A percentile compares a stretch with the other conserved stretches of the same genome.
These are phyloP conservation scores for Acanthamoeba castellanii DNA, from an alignment of 208 protist species.

Conservation along the genomic window DNA sequence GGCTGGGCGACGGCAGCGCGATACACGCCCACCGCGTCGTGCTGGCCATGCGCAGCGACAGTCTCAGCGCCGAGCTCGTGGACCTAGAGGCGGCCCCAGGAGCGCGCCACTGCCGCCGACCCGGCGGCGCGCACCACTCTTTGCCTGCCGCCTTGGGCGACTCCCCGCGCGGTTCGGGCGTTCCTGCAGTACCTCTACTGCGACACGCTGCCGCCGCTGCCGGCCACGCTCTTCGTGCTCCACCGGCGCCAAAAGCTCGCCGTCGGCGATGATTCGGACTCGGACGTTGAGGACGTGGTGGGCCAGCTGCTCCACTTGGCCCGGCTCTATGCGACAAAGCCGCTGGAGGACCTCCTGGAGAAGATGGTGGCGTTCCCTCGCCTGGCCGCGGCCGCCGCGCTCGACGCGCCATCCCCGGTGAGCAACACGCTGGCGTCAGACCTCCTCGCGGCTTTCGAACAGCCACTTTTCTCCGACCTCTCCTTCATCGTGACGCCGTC, in stretches of 20 bases:
- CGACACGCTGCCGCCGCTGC: neutral
- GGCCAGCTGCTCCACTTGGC: slow-evolving; percentile 5
- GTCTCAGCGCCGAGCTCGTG: neutral
- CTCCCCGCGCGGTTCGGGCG: neutral
- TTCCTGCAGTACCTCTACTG: neutral
- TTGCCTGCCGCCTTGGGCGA: neutral
- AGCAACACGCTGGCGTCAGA: neutral
- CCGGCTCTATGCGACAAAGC: neutral
- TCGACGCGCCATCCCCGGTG: neutral
- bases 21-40: slow-evolving; percentile 7
- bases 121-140: neutral
- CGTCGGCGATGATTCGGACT: neutral
- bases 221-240: neutral
- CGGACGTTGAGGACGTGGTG: neutral
- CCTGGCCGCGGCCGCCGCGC: neutral
- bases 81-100: neutral
- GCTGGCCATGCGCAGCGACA: slow-evolving; percentile 6
- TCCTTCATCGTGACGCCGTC: neutral
- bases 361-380: neutral
- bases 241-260: neutral
- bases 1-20: neutral
- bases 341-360: neutral
- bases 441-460: neutral
- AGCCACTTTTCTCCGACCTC: slow-evolving; percentile 21
- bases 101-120: neutral